Percentiles rank a stretch among this genome's conserved stretches.
These are phyloP conservation scores for Verticillium tricorpus DNA, from an alignment of 2,329 filamentous ascomycete species.

Conservation along the genomic window DNA sequence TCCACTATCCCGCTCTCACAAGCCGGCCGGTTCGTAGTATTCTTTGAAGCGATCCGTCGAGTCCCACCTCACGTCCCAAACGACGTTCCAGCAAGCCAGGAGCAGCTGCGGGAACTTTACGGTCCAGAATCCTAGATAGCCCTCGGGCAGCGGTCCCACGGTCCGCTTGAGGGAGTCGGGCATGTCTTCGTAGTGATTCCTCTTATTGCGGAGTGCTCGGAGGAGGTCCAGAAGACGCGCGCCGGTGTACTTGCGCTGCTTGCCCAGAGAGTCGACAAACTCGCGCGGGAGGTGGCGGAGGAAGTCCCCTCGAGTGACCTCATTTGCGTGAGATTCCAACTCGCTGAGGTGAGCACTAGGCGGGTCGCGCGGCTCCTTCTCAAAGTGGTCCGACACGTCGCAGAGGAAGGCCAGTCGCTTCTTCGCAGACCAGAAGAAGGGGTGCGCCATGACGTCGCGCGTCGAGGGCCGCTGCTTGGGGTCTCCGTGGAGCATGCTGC, in stretches of 20 bases:
- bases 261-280: constrained; percentile 86
- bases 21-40: constrained; percentile 56
- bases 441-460: constrained; percentile 78
- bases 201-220: constrained; percentile 88
- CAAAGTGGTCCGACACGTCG: constrained; percentile 93
- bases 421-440: constrained; percentile 93
- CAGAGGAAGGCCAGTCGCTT: constrained; percentile 91
- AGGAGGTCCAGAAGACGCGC: constrained; percentile 79
- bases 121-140: constrained; percentile 83
- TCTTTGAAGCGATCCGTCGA: constrained; percentile 63
- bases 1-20: constrained; percentile 11
- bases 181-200: constrained; percentile 98
- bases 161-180: constrained; percentile 64
- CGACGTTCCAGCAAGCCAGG: constrained; percentile 72
- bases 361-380: constrained; percentile 83
- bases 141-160: constrained; percentile 72
- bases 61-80: constrained; percentile 62
- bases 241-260: constrained; percentile 92
- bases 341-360: constrained; percentile 63
- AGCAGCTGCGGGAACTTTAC: constrained; percentile 72
- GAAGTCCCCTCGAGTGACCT: constrained; percentile 68
- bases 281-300: constrained; percentile 68
- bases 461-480: constrained; percentile 64
- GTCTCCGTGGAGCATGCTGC: constrained; percentile 64
- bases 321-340: constrained; percentile 48